Base-by-base conservation (phyloP, 1,284 basidiomycete species). In the Xanthoconium separans region DNA sequence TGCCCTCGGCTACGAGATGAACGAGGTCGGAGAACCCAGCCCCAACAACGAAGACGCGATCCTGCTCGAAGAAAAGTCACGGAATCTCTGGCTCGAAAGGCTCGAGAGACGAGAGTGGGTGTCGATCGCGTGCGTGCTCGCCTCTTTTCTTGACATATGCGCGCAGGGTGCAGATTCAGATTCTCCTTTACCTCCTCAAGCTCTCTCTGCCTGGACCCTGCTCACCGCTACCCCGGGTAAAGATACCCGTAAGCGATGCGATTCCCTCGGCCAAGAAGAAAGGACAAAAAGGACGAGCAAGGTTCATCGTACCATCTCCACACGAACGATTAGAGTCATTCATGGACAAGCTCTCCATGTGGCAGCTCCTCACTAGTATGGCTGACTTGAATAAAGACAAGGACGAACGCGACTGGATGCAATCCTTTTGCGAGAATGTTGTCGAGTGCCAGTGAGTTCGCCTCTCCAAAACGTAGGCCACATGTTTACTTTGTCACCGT, bases 61-160 rank as follows among this genome's bases (percentile, higher is more conserved):
- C 20, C 58, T 61, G 77, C 62, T 71, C 40, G 77, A 84, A 54
- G 79, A 79, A 41, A 72, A 70, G 49, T 86, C 83, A 77, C 75
- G 78, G 42, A 65, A 72, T 15, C 58, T 58, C 6, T 87, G 85
- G 79, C 69, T 89, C 33, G 77, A 83, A 47, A 73, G 78, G 44
- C 78, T 90, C 73, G 88, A 90, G 70, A 74, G 77, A 61, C 79
- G 87, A 64, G 88, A 91, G 89, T 89, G 63, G 55, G 86, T 77
- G 29, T 31, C 37, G 0, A n/a, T 49, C 11, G 34, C n/a, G 22
- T 33, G 22, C 33, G 43, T 41, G 48, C 51, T 33, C 31, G 22
- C 24, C 1, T 45, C 18, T 22, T 4, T 24, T 16, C 48, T 48
- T 58, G 45, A 54, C 47, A 45, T 53, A 27, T 30, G 43, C n/a